phyloP scores from a whole-genome alignment of 2,329 filamentous ascomycete species.

The Zymoseptoria crescenta region DNA sequence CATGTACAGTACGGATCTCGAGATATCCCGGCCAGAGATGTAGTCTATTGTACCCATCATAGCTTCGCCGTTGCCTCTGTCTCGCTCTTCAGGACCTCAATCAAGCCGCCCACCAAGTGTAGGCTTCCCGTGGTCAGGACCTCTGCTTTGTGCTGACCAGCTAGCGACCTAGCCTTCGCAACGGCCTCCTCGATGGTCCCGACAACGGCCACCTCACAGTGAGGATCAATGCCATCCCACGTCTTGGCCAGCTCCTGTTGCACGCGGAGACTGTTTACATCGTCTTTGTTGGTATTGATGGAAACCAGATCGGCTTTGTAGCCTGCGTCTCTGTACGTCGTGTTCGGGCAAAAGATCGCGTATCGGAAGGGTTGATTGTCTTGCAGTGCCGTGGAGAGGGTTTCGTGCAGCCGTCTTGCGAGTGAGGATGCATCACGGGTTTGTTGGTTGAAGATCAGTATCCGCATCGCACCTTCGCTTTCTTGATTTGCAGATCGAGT shows the following conservation, averaged over 20 bases:
- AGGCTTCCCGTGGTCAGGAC: slow-evolving; percentile 75
- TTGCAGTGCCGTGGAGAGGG: slow-evolving; percentile 39
- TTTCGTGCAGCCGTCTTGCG: slow-evolving; percentile 54
- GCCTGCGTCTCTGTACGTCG: slow-evolving; percentile 53
- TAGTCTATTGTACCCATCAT: neutral
- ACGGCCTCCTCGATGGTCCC: slow-evolving; percentile 65
- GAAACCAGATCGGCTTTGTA: slow-evolving; percentile 57
- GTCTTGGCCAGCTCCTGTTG: slow-evolving; percentile 58
- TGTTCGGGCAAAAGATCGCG: slow-evolving; percentile 76
- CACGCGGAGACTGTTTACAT: slow-evolving; percentile 53
- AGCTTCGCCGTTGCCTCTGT: slow-evolving; percentile 11
- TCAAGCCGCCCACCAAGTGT: slow-evolving; percentile 71
- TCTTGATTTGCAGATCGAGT: slow-evolving; percentile 28
- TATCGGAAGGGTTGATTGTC: slow-evolving; percentile 53
- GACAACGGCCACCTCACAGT: slow-evolving; percentile 48
- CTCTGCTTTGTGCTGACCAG: slow-evolving; percentile 42
- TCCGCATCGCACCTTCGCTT: slow-evolving; percentile 33
- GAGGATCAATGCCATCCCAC: slow-evolving; percentile 51
- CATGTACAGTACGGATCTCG: neutral
- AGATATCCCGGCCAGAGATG: neutral
- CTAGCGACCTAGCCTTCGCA: slow-evolving; percentile 41
- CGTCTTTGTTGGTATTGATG: slow-evolving; percentile 51
- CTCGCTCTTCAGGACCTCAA: slow-evolving; percentile 59
- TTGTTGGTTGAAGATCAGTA: slow-evolving; percentile 89
- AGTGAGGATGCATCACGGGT: slow-evolving; percentile 66